Evolutionary conservation across 495 filamentous ascomycete genomes (phyloP).

Genomic region (Podospora pseudoanserina): DNA sequence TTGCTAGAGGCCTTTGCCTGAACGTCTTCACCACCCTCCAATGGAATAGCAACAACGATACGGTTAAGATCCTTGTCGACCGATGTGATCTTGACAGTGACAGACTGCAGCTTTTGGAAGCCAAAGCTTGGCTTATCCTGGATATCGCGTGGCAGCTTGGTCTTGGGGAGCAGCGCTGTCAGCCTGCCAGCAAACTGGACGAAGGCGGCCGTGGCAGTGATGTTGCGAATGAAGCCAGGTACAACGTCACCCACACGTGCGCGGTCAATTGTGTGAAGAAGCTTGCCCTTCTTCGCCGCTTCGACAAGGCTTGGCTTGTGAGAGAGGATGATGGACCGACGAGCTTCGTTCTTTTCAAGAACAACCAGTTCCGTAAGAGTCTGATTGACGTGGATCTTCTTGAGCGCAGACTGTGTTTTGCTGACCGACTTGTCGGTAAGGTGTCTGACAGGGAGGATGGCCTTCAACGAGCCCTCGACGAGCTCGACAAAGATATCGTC

Average conservation of each 20-base stretch:
- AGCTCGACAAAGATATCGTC: conserved; percentile 77
- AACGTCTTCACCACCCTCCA: conserved; percentile 24
- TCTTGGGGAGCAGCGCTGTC: conserved; percentile 73
- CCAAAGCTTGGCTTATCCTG: conserved; percentile 69
- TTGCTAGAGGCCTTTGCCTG: conserved; percentile 26
- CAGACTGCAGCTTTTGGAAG: conserved; percentile 63
- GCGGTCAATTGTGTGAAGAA: conserved; percentile 65
- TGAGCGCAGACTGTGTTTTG: conserved; percentile 70
- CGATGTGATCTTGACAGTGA: conserved; percentile 65
- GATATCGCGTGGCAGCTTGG: conserved; percentile 64
- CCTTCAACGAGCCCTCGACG: conserved; percentile 65
- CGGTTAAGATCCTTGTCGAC: conserved; percentile 53
- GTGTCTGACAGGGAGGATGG: conserved; percentile 68
- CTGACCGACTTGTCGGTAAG: conserved; percentile 74
- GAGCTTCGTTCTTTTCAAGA: conserved; percentile 70
- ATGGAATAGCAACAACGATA: conserved; percentile 39
- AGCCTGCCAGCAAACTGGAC: conserved; percentile 77
- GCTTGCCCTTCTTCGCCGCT: conserved; percentile 59
- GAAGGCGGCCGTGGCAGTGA: conserved; percentile 72
- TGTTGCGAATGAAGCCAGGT: conserved; percentile 79
- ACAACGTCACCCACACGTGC: conserved; percentile 64
- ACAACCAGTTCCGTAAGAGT: conserved; percentile 78
- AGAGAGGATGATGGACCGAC: conserved; percentile 67
- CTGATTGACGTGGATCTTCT: conserved; percentile 77
- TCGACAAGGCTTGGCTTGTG: conserved; percentile 79